Evolutionary conservation across 2,329 filamentous ascomycete genomes (phyloP).

Genomic region (Penicillium glabrum): DNA sequence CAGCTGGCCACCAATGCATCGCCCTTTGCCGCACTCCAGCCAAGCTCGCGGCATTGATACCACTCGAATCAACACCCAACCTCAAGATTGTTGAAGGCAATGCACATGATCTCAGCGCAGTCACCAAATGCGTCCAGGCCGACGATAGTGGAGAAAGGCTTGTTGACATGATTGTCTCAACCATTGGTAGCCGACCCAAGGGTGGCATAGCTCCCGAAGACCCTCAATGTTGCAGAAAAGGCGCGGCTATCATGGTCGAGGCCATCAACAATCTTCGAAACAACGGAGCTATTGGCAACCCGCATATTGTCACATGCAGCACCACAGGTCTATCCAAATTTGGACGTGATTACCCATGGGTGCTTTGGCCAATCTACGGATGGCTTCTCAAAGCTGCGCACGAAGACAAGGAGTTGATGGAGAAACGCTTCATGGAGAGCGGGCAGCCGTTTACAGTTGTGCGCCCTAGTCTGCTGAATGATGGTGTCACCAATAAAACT

Average conservation of each 20-base stretch:
- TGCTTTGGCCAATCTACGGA: constrained; percentile 34
- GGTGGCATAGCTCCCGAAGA: constrained; percentile 33
- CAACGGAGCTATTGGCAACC: constrained; percentile 23
- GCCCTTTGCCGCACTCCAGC: constrained; percentile 52
- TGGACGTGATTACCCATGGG: constrained; percentile 32
- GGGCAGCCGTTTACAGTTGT: constrained; percentile 26
- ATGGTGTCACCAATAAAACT: constrained; percentile 25
- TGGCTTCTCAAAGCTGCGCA: constrained; percentile 34
- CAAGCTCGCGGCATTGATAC: constrained; percentile 50
- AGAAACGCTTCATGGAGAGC: constrained; percentile 26
- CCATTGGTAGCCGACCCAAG: constrained; percentile 45
- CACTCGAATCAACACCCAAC: constrained; percentile 32
- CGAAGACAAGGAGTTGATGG: constrained; percentile 39
- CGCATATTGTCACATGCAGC: constrained; percentile 30
- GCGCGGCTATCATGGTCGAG: constrained; percentile 27
- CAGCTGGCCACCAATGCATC: constrained; percentile 45
- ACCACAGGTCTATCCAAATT: constrained; percentile 34
- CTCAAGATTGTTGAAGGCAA: constrained; percentile 52
- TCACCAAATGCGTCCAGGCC: constrained; percentile 38
- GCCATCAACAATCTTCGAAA: constrained; percentile 15
- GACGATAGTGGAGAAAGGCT: constrained; percentile 12
- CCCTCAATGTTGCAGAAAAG: constrained; percentile 34
- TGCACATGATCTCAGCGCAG: constrained; percentile 42
- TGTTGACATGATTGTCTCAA: constrained; percentile 48
- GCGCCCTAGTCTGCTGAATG: constrained; percentile 35